Base-by-base conservation (phyloP, 257 asterid species). In the Capsicum chinense region DNA sequence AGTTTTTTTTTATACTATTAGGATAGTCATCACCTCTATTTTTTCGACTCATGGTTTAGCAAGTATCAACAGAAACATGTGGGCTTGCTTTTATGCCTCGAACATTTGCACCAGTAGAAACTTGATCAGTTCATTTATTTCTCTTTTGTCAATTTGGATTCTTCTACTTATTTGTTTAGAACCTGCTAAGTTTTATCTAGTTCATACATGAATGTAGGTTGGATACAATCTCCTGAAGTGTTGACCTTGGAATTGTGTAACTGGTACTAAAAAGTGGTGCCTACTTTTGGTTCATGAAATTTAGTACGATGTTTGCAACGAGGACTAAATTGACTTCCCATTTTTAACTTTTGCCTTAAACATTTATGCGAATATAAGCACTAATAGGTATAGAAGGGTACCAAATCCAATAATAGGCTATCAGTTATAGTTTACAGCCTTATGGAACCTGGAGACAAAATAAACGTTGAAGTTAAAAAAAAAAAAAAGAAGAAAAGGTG, bases 131-230 rank as follows among this genome's bases (percentile, higher is more conserved):
- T 74, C 81, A 50, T 42, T 69, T 68, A 50, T 3, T 14, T 68
- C 76, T 68, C 26, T 9, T 68, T 37, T 68, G 21, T 16, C 56
- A 69, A 17, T 69, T 69, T 69, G 33, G 79, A 26, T 16, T 69
- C 78, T 69, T 39, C 15, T 16, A 50, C 80, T 52, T 73, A 73
- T 19, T 50, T 50, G 39, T 73, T 47, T 48, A 5, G 58, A 73
- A 73, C 74, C 15, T 71, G 37, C 56, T 19, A 50, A 13, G 62
- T 33, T 74, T 52, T 50, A 50, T 74, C 11, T 74, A 4, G 62
- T 50, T 74, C 81, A 69, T 15, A 13, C 62, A 12, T 21, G 81
- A 74, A 47, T 74, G 81, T 74, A 74, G 62, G 62, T 74, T 21
- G 81, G 81, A 50, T 74, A 74, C 81, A 74, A 74, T 26, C 17